phyloP scores from a whole-genome alignment of 75 land plant genomes.

The Picea sitchensis region DNA sequence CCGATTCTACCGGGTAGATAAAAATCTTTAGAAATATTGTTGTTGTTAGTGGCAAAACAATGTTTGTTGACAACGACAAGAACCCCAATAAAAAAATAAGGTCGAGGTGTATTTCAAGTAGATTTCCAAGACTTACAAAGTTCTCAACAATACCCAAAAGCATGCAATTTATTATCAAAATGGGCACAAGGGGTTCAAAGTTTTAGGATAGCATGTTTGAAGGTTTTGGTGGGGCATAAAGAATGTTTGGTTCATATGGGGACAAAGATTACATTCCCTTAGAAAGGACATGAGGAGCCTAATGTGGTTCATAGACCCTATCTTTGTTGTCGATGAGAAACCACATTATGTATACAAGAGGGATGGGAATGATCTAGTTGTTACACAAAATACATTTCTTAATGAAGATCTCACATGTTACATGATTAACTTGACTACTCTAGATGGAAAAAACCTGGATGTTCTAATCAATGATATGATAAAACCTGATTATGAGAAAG shows the following conservation, averaged over 20 bases:
- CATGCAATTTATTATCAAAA: too few relatives aligned
- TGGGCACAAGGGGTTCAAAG: too few relatives aligned
- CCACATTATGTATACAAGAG: conserved; percentile 69
- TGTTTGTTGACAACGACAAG: too few relatives aligned
- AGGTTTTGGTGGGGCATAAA: too few relatives aligned
- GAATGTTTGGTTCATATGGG: conserved; percentile 15
- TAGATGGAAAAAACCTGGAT: conserved; percentile 62
- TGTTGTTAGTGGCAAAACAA: too few relatives aligned
- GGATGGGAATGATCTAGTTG: conserved; percentile 80
- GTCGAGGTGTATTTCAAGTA: too few relatives aligned
- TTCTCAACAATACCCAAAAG: too few relatives aligned
- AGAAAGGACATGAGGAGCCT: conserved; percentile 86
- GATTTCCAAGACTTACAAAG: too few relatives aligned
- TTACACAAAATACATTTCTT: conserved; percentile 54
- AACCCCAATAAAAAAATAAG: too few relatives aligned
- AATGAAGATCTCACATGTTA: conserved; percentile 72
- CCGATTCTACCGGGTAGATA: too few relatives aligned
- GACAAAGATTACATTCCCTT: conserved; percentile 83
- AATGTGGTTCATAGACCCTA: conserved; percentile 59
- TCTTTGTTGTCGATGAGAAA: conserved; percentile 84
- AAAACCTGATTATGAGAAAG: conserved; percentile 69
- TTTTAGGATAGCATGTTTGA: too few relatives aligned
- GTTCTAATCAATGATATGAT: conserved; percentile 65
- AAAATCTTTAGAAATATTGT: too few relatives aligned
- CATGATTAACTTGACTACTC: conserved; percentile 54